Conservation (phyloP, 257 asterid genomes). For the Ilex aquifolium region DNA sequence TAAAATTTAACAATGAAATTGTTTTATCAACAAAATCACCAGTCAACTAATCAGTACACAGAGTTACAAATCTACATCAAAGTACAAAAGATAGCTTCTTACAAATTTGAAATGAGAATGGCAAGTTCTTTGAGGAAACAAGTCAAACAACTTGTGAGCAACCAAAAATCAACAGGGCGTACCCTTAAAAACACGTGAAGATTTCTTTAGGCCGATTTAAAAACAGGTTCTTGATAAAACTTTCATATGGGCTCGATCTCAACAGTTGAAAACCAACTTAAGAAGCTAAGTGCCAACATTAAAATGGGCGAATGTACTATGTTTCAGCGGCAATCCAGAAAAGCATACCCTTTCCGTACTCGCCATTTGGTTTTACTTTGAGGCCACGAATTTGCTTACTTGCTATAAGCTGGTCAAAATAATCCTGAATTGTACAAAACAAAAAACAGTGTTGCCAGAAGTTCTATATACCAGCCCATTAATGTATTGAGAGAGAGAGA, state of each 20-base stretch:
- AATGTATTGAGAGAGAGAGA: slow-evolving; percentile 4
- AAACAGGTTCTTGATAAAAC: neutral
- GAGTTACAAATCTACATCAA: no score
- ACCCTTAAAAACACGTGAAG: neutral
- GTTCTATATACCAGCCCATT: no score
- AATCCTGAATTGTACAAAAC: slow-evolving; percentile 37
- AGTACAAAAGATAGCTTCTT: no score
- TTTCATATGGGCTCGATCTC: neutral
- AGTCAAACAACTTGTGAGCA: neutral
- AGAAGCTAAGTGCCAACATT: neutral
- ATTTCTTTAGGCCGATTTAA: neutral
- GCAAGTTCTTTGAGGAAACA: neutral
- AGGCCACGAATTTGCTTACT: slow-evolving; percentile 39
- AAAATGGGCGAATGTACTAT: neutral
- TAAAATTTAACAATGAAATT: no score
- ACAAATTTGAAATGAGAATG: no score
- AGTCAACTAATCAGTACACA: no score
- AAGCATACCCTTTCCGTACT: slow-evolving; percentile 60
- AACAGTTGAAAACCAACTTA: neutral
- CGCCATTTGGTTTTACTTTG: slow-evolving; percentile 48
- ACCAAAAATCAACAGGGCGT: neutral
- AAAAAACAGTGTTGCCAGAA: slow-evolving; percentile 4
- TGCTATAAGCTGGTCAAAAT: slow-evolving; percentile 51
- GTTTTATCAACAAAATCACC: no score
- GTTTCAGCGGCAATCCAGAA: neutral